Evolutionary conservation across 176 grass and related monocot species (phyloP), one percentile per base, ranked within the genome.

Genomic region (Hyparrhenia diplandra): DNA sequence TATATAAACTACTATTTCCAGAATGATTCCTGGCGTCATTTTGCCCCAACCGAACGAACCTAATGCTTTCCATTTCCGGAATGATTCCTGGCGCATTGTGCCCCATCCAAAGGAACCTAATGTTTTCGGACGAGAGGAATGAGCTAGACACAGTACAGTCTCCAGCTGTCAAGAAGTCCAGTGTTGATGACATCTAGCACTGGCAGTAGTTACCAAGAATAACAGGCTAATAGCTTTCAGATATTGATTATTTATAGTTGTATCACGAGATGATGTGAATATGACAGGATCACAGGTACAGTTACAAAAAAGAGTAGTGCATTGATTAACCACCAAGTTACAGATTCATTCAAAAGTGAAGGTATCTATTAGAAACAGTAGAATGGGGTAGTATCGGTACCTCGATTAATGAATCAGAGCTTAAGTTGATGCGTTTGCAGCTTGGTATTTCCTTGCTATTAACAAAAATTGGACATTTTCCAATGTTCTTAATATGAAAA

Each of bases 401-500:
- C 92, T 98, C 86, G 57, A 99, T 90, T 68, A 99, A 90, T 76
- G 87, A 91, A 75, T 86, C 72, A 8, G 96, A 88, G 69, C 41
- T 91, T 84, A 95, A 69, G 80, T 80, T 86, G 81, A 88, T 91
- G 37, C 90, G 82, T 71, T 93, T 99, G 86, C 82, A 90, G 64
- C 84, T 55, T 80, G 82, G 88, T 80, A 99, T 91, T 88, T 99
- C 92, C 87, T 90, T 99, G 87, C 90, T 90, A 34, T 99, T 93
- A 67, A 99, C 87, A 91, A 91, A 99, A 41, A 99, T 85, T 20
- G 96, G 84, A 80, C 64, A 95, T 68, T 95, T 95, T 21, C 92
- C 96, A 35, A 86, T 91, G 86, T 98, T 98, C 69, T 86, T 98
- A 65, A 98, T 93, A 77, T 92, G 86, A 81, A 99, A n/a, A 95